Base-by-base conservation (phyloP, 176 grass and related monocot species). In the Dendrocalamus sinicus region DNA sequence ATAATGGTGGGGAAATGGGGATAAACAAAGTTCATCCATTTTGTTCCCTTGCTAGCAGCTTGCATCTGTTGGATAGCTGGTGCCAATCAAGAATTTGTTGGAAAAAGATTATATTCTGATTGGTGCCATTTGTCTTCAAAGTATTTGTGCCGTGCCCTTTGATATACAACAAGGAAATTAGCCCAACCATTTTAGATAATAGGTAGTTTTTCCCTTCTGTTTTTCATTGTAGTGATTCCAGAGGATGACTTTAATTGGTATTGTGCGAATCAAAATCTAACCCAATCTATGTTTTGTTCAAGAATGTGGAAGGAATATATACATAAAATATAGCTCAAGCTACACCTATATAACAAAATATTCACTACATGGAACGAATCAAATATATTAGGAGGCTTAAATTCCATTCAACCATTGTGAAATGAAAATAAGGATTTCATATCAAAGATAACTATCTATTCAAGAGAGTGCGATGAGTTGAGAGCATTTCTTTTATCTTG, bases 21-120 rank as follows among this genome's bases (percentile, higher is more conserved):
- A 58, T 65, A 62, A 59, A 86, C 73, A 73, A 80, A 46, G 16
- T 61, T 12, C 32, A 40, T 47, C 80, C 69, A 44, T 61, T 87
- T 91, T 91, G 85, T 80, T 68, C 80, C 43, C 69, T 87, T 87
- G 74, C 50, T 67, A 85, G 52, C 68, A 79, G 63, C 43, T 28
- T 62, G 80, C 80, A 52, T 79, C 67, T 51, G 57, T 82, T 83
- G 67, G 19, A 50, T 87, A 87, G 74, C 74, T 79, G 73, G 79
- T 73, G 67, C 68, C 89, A 84, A 91, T 75, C 84, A 87, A 57
- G 24, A 48, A 8, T 77, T 57, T 24, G 46, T 26, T 73, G 3
- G 55, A 60, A 69, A 69, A 32, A 32, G 10, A 75, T 69, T 85
- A 73, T 62, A 12, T 73, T 85, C 39, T 60, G 50, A 48, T 75